Base-by-base conservation (phyloP, 148 eudicot genomes). In the Hydrangea macrophylla region DNA sequence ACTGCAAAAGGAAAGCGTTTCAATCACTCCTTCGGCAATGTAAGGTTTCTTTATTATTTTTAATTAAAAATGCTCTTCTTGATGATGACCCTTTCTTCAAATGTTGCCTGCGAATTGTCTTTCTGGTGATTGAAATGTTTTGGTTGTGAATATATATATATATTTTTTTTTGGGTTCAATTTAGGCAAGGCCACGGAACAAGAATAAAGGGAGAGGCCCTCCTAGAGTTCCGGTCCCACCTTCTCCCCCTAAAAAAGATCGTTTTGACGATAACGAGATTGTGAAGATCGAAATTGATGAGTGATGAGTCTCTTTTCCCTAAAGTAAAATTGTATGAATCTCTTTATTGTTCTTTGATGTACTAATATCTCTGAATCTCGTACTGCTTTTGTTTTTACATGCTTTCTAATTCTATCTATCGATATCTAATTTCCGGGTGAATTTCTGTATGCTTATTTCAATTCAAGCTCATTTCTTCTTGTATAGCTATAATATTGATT, bases 151-250 rank as follows among this genome's bases (percentile, higher is more conserved):
- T 39, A 37, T 8, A 2, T 39, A 4, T 12, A 62, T 48, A 9
- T 2, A n/a, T 24, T n/a, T 9, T 18, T 58, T 9, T 33, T 55
- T 22, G 18, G 62, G 55, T 33, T 51, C 26, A 31, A 32, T 75
- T 13, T 51, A 78, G 82, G 75, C 82, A 44, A 70, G 82, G 75
- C 82, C 82, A 15, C 59, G 64, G 71, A 45, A 70, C 62, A 78
- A 78, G 82, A 78, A 70, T 20, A 78, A 78, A 50, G 82, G 82
- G 48, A 70, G 82, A 70, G 82, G 82, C 28, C 82, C 82, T 25
- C 82, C 78, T 28, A 78, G 82, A 71, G 82, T 78, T 15, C 54
- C 68, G 17, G 78, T 68, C 11, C 82, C 82, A 54, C 82, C 82
- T 45, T 71, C 76, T 15, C 78, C 82, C 42, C 82, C 82, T 9